A percentile compares a stretch with the other conserved stretches of the same genome.
phyloP scores from a whole-genome alignment of 495 filamentous ascomycete genomes.

The Neohortaea acidophila region DNA sequence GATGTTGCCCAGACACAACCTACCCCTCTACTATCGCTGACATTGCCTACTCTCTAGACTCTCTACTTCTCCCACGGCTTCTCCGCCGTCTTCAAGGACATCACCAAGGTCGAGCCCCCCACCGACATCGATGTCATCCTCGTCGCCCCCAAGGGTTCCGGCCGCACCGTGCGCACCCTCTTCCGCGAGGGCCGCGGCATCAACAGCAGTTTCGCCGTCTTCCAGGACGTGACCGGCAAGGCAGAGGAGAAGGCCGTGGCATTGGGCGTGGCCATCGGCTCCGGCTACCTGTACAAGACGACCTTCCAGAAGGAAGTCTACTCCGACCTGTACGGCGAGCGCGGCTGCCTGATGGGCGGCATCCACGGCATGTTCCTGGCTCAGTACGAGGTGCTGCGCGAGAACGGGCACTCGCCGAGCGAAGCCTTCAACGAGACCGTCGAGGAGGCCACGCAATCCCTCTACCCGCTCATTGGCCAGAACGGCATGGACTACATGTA shows the following conservation, averaged over 20 bases:
- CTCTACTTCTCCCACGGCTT: conserved; percentile 99
- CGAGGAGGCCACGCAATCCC: conserved; percentile 93
- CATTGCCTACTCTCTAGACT: conserved; percentile 38
- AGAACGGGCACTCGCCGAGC: conserved; percentile 88
- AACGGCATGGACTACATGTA: conserved; percentile 99
- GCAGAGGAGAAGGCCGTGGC: conserved; percentile 97
- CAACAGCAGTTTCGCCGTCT: conserved; percentile 98
- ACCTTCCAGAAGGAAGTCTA: conserved; percentile 99
- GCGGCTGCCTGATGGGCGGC: conserved; percentile 98
- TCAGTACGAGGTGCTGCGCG: conserved; percentile 98
- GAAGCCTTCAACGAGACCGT: conserved; percentile 99
- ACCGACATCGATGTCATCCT: conserved; percentile 95
- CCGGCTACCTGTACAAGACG: conserved; percentile 98
- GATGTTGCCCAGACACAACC: conserved; percentile 17
- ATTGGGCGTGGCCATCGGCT: conserved; percentile 88
- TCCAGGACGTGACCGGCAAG: conserved; percentile 94
- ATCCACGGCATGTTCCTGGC: conserved; percentile 99
- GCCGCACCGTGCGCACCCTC: conserved; percentile 91
- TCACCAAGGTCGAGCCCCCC: conserved; percentile 96
- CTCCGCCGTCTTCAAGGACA: conserved; percentile 98
- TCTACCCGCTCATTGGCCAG: conserved; percentile 90
- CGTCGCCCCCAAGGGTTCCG: conserved; percentile 95
- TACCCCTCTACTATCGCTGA: background rate
- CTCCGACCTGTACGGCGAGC: conserved; percentile 98
- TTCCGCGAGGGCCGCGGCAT: conserved; percentile 97